Base-by-base conservation (phyloP, 2,329 filamentous ascomycete species). In the Phoma herbarum region DNA sequence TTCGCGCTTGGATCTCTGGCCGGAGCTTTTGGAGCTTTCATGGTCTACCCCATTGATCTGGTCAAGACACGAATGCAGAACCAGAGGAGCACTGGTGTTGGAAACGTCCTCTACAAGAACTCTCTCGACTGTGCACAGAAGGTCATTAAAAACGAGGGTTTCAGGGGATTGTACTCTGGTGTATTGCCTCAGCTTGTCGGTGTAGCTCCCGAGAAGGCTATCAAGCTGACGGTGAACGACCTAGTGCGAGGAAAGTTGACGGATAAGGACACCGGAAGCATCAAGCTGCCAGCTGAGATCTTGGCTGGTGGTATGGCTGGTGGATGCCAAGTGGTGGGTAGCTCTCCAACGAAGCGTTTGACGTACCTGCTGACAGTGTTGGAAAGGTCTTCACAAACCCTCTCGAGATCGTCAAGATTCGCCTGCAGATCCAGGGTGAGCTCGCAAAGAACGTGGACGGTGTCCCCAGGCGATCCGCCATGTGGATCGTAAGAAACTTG, bases 11-110 rank as follows among this genome's bases (percentile, higher is more conserved):
- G 95, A 59, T 93, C 91, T 75, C 68, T 97, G 67, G 95, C 95
- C 8, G 95, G 95, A 79, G 95, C 95, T 10, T 99, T 99, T 75
- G 95, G 95, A 76, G 95, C 95, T 12, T 98, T 99, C 77, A 97
- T 99, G 92, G 95, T 99, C 52, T 99, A 99, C 77, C 95, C 95
- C 23, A 98, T 99, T 74, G 95, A 99, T 81, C 82, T 99, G 61
- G 95, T 99, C 78, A 99, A 99, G 86, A 99, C 95, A 1, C 89
- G 95, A 61, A 91, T 99, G 88, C 95, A 99, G 80, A 99, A 99
- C 82, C 95, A 99, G 83, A 88, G 95, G 66, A 87, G 86, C 4
- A 69, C 70, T 18, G 87, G 90, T 49, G 92, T 93, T 0, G 95
- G 95, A 57, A 90, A 97, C 78, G 84, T 90, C 61, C 81, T 98